A percentile compares a stretch with the other conserved stretches of the same genome.
phyloP scores from a whole-genome alignment of 768 basidiomycete species.

The Rossbeevera mucosa region DNA sequence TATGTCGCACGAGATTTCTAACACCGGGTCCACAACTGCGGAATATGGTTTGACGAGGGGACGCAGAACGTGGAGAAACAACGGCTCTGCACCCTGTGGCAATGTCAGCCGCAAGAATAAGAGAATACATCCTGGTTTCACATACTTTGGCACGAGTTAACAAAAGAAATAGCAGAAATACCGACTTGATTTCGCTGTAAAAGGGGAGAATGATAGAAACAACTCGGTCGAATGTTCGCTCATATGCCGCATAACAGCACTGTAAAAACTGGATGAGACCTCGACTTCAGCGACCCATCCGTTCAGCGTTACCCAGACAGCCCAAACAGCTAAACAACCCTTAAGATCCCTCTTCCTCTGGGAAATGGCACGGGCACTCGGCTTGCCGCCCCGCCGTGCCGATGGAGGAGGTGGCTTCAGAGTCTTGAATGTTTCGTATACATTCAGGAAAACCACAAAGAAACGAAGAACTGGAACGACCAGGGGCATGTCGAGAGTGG shows the following conservation, averaged over 20 bases:
- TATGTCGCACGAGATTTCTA: slow-evolving; percentile 57
- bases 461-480: slow-evolving; percentile 64
- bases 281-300: slow-evolving; percentile 4
- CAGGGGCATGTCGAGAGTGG: slow-evolving; percentile 50
- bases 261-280: slow-evolving; percentile 28
- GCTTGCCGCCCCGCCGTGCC: slow-evolving; percentile 46
- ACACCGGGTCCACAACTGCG: slow-evolving; percentile 54
- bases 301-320: slow-evolving; percentile 65
- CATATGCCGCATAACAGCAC: slow-evolving; percentile 67
- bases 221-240: slow-evolving; percentile 59
- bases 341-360: slow-evolving; percentile 84
- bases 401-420: slow-evolving; percentile 62
- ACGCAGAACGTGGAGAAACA: slow-evolving; percentile 75
- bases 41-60: slow-evolving; percentile 76
- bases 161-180: slow-evolving; percentile 69
- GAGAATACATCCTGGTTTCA: slow-evolving; percentile 9
- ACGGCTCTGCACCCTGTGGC: slow-evolving; percentile 75
- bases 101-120: slow-evolving; percentile 9
- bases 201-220: slow-evolving; percentile 75
- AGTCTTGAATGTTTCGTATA: slow-evolving; percentile 83
- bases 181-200: slow-evolving; percentile 76
- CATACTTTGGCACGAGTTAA: slow-evolving; percentile 70
- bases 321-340: slow-evolving; percentile 78
- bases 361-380: slow-evolving; percentile 61
- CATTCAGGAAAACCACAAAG: slow-evolving; percentile 68